Conservation (phyloP, 139 green algal species). For the Volvox reticuliferus region DNA sequence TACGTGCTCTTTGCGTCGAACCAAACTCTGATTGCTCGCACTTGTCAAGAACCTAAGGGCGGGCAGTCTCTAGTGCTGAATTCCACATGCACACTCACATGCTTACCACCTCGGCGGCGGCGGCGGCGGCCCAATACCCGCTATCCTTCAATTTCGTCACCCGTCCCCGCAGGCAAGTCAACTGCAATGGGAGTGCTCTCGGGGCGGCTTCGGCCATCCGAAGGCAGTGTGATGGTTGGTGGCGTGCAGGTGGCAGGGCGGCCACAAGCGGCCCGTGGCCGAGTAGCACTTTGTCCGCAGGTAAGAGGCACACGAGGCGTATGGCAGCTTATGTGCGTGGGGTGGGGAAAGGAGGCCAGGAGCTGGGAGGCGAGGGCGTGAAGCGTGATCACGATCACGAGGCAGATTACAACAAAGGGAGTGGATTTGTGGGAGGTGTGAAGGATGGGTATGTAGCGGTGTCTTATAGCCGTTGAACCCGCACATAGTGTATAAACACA, state of each 20-base stretch:
- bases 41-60: no score
- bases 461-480: no score
- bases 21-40: no score
- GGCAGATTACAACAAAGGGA: no score
- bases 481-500: no score
- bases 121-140: no score
- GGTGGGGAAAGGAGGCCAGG: neutral
- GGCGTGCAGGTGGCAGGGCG: slow-evolving; percentile 7
- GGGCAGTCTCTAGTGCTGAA: no score
- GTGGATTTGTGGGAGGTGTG: no score
- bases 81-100: no score
- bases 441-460: no score
- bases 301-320: neutral
- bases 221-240: neutral
- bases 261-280: neutral
- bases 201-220: neutral
- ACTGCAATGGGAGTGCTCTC: slow-evolving; percentile 27
- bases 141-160: neutral
- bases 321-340: neutral
- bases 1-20: no score
- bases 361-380: neutral
- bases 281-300: slow-evolving; percentile 39
- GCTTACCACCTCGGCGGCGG: no score
- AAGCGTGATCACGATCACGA: neutral
- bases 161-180: slow-evolving; percentile 1